Percentiles rank a stretch among this genome's conserved stretches.
Evolutionary conservation across 1,284 basidiomycete species (phyloP).

Genomic region (Phlebopus sp.): DNA sequence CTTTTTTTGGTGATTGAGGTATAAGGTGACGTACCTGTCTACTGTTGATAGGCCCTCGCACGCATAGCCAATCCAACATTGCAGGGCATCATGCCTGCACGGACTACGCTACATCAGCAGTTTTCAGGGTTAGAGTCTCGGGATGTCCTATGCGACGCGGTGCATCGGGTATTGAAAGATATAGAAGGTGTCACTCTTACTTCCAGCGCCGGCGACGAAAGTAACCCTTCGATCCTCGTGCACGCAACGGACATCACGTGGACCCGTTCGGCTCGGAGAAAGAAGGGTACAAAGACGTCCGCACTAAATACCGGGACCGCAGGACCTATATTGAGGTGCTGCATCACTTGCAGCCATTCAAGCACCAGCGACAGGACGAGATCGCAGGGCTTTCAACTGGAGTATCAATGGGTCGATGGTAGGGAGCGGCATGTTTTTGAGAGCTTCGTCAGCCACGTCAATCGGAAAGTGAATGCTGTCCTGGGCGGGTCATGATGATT

Average conservation of each 20-base stretch:
- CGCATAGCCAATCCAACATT: slow-evolving; percentile 47
- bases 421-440: slow-evolving; percentile 60
- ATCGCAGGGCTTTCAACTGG: slow-evolving; percentile 28
- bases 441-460: slow-evolving; percentile 63
- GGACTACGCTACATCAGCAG: slow-evolving; percentile 49
- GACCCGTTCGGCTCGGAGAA: slow-evolving; percentile 68
- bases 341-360: slow-evolving; percentile 22
- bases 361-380: slow-evolving; percentile 13
- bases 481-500: slow-evolving; percentile 1
- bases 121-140: slow-evolving; percentile 24
- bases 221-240: slow-evolving; percentile 31
- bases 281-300: slow-evolving; percentile 26
- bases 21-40: background rate
- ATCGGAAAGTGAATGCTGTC: slow-evolving; percentile 28
- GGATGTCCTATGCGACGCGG: slow-evolving; percentile 12
- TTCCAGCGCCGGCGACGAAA: slow-evolving; percentile 2
- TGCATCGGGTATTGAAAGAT: slow-evolving; percentile 32
- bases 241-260: slow-evolving; percentile 61
- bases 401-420: slow-evolving; percentile 66
- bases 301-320: background rate
- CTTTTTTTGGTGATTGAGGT: slow-evolving; percentile 2
- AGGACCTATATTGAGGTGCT: slow-evolving; percentile 21
- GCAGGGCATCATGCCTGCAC: slow-evolving; percentile 50
- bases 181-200: slow-evolving; percentile 35
- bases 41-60: slow-evolving; percentile 41